Evolutionary conservation across 1,284 basidiomycete species (phyloP), one percentile per base, ranked within the genome.

Genomic region (Heimioporus punctisporus): DNA sequence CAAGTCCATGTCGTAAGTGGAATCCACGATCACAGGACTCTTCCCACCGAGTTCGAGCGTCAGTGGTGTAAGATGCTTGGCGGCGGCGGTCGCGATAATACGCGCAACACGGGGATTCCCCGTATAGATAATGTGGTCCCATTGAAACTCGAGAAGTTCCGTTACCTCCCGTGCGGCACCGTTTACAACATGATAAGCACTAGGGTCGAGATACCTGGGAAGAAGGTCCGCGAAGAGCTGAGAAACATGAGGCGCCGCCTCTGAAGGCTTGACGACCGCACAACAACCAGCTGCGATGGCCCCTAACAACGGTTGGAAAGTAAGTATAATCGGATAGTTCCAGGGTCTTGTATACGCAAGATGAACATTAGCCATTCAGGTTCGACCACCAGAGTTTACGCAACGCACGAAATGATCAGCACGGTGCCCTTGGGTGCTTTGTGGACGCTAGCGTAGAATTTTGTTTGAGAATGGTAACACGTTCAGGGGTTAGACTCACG

Each of bases 31-130:
- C 9, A 79, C 82, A 9, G 87, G 85, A 52, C 79, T 83, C 73
- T 89, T 89, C 45, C 88, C 88, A 28, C 87, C 86, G 23, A 90
- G 77, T 70, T 85, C 87, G 40, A 90, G 79, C 2, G 85, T 81
- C 41, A 80, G 71, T 6, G 87, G 85, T 7, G 86, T 87, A 31
- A 88, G 76, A 56, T 83, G 76, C 65, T 83, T 81, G 17, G 84
- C 86, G 1, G 86, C 87, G 4, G 86, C 86, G 10, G 72, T 72
- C 9, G 85, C 80, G 39, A 89, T 69, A 60, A 90, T 81, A 48
- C 81, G 78, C 21, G 82, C 88, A 15, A 89, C 79, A n/a, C 67
- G 68, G 25, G 64, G 55, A 54, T 68, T 71, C 12, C 76, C 78
- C 0, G 72, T 74, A 58, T 75, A 77, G 45, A 74, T 73, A 56